These are phyloP conservation scores for Venturia pyrina DNA, from an alignment of 2,329 filamentous ascomycete species.

Conservation along the genomic window DNA sequence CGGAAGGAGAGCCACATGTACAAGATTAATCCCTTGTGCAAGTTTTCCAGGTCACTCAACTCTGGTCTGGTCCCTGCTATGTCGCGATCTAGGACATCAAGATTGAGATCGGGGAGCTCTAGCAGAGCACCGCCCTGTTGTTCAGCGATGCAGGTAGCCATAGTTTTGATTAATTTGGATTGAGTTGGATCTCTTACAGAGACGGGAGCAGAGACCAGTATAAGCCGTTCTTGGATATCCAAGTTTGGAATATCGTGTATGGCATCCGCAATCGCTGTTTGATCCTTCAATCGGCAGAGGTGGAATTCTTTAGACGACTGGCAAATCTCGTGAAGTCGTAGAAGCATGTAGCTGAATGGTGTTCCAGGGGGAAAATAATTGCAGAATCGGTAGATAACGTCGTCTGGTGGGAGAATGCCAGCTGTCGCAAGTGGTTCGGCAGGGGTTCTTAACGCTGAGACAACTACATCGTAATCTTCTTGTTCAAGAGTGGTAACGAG, in stretches of 20 bases:
- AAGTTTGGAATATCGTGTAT: conserved; percentile 63
- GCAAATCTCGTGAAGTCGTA: conserved; percentile 62
- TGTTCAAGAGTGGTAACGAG: conserved; percentile 69
- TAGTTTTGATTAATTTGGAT: conserved; percentile 45
- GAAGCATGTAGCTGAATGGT: conserved; percentile 73
- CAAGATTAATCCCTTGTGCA: conserved; percentile 74
- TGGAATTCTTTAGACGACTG: conserved; percentile 57
- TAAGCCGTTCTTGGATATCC: conserved; percentile 62
- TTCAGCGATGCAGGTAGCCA: conserved; percentile 60
- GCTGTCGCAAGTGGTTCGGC: conserved; percentile 59
- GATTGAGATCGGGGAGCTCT: conserved; percentile 57
- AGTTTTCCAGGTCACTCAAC: conserved; percentile 58
- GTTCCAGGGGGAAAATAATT: conserved; percentile 72
- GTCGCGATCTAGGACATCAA: conserved; percentile 60
- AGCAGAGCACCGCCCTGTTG: conserved; percentile 59
- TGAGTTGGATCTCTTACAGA: conserved; percentile 41
- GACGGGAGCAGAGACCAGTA: conserved; percentile 63
- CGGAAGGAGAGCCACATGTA: conserved; percentile 94
- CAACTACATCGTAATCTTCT: conserved; percentile 55
- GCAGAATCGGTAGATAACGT: conserved; percentile 64
- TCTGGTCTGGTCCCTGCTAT: conserved; percentile 42
- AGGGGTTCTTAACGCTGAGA: conserved; percentile 51
- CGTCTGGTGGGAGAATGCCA: conserved; percentile 62
- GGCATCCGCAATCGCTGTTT: conserved; percentile 57
- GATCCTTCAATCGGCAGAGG: conserved; percentile 54